A percentile compares a stretch with the other conserved stretches of the same genome.
Conservation (phyloP, 1,284 basidiomycete genomes). For the Naganishia albida region DNA sequence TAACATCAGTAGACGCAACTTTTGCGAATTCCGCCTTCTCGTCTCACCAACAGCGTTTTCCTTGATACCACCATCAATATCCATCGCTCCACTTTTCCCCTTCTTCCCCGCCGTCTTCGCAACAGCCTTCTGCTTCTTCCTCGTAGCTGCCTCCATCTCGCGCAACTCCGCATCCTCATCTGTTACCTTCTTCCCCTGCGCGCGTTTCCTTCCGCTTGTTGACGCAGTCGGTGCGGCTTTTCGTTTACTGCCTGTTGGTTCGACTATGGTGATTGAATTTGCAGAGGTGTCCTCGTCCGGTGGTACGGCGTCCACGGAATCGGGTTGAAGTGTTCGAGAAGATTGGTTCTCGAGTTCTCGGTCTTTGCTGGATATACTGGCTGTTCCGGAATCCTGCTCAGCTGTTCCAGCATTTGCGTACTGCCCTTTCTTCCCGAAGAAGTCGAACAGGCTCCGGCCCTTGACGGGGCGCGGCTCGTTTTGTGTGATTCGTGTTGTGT, state of each 20-base stretch:
- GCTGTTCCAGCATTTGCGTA: neutral
- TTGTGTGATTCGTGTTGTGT: neutral
- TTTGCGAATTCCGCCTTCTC: neutral
- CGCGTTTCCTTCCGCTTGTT: constrained; percentile 17
- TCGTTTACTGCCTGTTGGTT: constrained; percentile 5
- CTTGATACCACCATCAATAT: neutral
- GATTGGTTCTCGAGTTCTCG: neutral
- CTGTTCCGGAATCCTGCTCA: constrained; percentile 3
- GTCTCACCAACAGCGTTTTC: neutral
- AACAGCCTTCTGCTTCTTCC: constrained; percentile 22
- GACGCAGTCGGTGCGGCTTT: neutral
- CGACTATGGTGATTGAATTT: constrained; percentile 9
- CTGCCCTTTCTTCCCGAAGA: constrained; percentile 10
- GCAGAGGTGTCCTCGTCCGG: constrained; percentile 13
- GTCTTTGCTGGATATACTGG: neutral
- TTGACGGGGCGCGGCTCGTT: too few relatives aligned
- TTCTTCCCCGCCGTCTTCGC: constrained; percentile 26
- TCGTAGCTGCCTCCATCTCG: constrained; percentile 19
- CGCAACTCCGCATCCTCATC: constrained; percentile 29
- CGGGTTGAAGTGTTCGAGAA: neutral
- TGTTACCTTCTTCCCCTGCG: constrained; percentile 16
- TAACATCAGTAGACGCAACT: neutral
- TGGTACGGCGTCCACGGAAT: neutral
- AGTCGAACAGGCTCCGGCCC: constrained; percentile 4
- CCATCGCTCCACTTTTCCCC: constrained; percentile 8